These are phyloP conservation scores for Colletotrichum limetticola DNA, from an alignment of 2,329 filamentous ascomycete genomes.

Conservation along the genomic window DNA sequence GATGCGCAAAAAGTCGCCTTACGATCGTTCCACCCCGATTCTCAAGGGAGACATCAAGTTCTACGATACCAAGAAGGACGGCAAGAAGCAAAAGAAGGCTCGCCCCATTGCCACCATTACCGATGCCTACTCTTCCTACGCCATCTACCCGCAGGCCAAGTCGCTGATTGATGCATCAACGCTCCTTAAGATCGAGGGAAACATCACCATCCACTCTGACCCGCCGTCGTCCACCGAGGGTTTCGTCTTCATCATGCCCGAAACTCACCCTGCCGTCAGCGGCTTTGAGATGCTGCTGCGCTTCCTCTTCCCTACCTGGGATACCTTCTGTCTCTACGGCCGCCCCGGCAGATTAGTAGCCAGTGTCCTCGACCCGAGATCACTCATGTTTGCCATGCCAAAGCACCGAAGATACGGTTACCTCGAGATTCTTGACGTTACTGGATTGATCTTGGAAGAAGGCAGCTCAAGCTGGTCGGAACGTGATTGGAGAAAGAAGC, in stretches of 20 bases:
- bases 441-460: slow-evolving; percentile 79
- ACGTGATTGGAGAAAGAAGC: slow-evolving; percentile 85
- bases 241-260: slow-evolving; percentile 98
- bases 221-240: slow-evolving; percentile 85
- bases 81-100: slow-evolving; percentile 91
- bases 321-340: slow-evolving; percentile 91
- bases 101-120: slow-evolving; percentile 91
- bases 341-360: slow-evolving; percentile 87
- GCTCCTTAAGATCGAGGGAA: slow-evolving; percentile 91
- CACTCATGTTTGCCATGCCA: slow-evolving; percentile 98
- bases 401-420: slow-evolving; percentile 90
- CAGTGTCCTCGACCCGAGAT: slow-evolving; percentile 85
- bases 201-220: slow-evolving; percentile 85
- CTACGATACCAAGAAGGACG: slow-evolving; percentile 80
- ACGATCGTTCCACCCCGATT: slow-evolving; percentile 76
- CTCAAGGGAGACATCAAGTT: slow-evolving; percentile 94
- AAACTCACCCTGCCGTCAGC: slow-evolving; percentile 88
- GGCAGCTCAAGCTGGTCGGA: slow-evolving; percentile 85
- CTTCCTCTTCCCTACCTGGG: slow-evolving; percentile 93
- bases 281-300: slow-evolving; percentile 96
- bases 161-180: slow-evolving; percentile 94
- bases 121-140: slow-evolving; percentile 91
- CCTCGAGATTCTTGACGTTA: slow-evolving; percentile 87
- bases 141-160: slow-evolving; percentile 95
- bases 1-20: slow-evolving; percentile 82